Base-by-base conservation (phyloP, 2,329 filamentous ascomycete genomes). In the Fusarium continuum region DNA sequence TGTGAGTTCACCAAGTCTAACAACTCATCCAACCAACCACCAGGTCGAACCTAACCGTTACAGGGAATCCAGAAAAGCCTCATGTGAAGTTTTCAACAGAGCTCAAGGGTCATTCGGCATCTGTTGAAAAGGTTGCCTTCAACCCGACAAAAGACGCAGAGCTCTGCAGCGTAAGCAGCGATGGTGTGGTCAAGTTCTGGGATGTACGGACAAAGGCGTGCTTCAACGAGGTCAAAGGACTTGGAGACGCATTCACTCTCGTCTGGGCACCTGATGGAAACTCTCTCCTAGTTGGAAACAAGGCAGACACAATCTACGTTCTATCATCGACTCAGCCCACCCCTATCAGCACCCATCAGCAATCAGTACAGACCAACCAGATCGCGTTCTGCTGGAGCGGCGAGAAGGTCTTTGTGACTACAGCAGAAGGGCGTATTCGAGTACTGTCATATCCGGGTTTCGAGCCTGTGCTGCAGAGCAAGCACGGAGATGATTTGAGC, bases 121-220 rank as follows among this genome's bases (percentile, higher is more conserved):
- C 83, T 23, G 87, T 93, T 39, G 91, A 93, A 72, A 90, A 90
- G 71, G 87, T 94, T 2, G 88, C 88, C 2, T 94, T 92, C 76
- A 91, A 92, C 71, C 91, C 91, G 1, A 83, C 85, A 55, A 91
- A 88, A 73, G 91, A 94, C 73, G 87, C 89, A 5, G 89, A 93
- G 76, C 80, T 94, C 8, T 91, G 89, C 66, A 92, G 88, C 72
- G 84, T 91, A 48, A 90, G 89, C 65, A 84, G 81, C 38, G 91
- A 94, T 72, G 91, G 91, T 3, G 85, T 88, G 26, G 87, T 91
- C 59, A 87, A 90, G 72, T 87, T 94, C 68, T 94, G 91, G 91
- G 91, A 94, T 71, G 90, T 93, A 11, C 82, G 91, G 68, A 89
- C 84, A 55, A 91, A 91, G 72, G 83, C 84, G 2, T 88, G 88